Evolutionary conservation across 345 rosid species (phyloP).

Genomic region (Eucalyptus coolabah): DNA sequence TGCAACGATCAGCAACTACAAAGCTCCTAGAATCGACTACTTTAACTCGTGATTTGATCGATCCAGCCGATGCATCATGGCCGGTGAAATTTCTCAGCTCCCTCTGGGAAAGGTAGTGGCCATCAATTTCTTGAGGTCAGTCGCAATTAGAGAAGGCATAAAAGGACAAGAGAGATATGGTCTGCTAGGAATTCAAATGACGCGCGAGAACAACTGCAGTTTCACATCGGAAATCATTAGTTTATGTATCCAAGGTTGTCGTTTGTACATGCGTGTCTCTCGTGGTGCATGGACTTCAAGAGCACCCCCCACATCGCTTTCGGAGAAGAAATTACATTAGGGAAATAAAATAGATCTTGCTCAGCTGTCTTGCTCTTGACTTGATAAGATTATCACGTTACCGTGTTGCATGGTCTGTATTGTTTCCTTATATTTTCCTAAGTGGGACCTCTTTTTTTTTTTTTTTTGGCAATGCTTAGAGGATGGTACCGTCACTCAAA

Average conservation of each 20-base stretch:
- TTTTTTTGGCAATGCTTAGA: no score
- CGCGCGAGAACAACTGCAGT: neutral
- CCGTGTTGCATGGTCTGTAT: neutral
- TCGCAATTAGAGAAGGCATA: neutral
- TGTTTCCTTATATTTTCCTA: neutral
- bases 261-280: no score
- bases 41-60: neutral
- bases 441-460: neutral
- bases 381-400: neutral
- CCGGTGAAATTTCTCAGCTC: neutral
- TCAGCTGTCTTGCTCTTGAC: neutral
- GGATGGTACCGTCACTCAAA: no score
- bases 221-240: no score
- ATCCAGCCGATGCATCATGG: neutral
- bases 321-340: neutral
- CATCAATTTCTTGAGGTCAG: neutral
- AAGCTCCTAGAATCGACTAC: neutral
- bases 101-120: neutral
- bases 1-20: neutral
- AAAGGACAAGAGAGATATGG: neutral
- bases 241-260: no score
- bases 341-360: neutral
- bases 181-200: neutral
- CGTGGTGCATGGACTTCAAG: no score
- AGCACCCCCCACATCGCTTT: neutral